phyloP scores from a whole-genome alignment of 768 basidiomycete genomes.

The Glaciozyma antarctica region DNA sequence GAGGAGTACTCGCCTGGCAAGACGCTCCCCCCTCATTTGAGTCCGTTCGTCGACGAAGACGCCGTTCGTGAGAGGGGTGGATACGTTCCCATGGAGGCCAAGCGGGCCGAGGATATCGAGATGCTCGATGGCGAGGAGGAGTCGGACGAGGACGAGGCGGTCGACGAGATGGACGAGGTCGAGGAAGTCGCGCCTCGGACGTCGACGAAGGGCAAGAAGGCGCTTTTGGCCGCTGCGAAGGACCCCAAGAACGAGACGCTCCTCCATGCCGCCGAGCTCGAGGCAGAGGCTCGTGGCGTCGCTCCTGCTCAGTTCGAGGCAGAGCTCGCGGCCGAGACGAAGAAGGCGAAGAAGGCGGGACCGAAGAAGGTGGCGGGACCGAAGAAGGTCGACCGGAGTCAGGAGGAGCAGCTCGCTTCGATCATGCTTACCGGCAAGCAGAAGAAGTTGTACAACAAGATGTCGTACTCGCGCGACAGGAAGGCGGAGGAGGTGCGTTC shows the following conservation, averaged over 20 bases:
- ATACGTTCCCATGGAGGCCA: slow-evolving; percentile 52
- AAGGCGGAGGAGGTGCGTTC: slow-evolving; percentile 42
- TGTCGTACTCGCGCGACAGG: slow-evolving; percentile 42
- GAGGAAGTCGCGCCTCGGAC: slow-evolving; percentile 39
- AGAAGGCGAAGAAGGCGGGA: slow-evolving; percentile 32
- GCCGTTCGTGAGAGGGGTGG: slow-evolving; percentile 37
- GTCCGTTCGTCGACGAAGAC: slow-evolving; percentile 78
- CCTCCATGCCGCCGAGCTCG: slow-evolving; percentile 76
- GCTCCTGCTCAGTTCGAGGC: slow-evolving; percentile 39
- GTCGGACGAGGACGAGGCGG: slow-evolving; percentile 37
- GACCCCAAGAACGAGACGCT: slow-evolving; percentile 55
- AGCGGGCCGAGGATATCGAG: slow-evolving; percentile 38
- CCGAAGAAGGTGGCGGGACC: slow-evolving; percentile 18
- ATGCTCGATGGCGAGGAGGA: slow-evolving; percentile 39
- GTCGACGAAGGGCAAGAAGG: slow-evolving; percentile 30
- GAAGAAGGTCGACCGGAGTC: slow-evolving; percentile 21
- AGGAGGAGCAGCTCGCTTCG: slow-evolving; percentile 43
- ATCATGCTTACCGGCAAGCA: slow-evolving; percentile 44
- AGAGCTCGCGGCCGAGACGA: slow-evolving; percentile 40
- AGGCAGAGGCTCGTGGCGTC: slow-evolving; percentile 55
- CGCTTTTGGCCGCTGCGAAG: slow-evolving; percentile 39
- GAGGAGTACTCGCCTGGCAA: slow-evolving; percentile 77
- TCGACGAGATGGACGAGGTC: slow-evolving; percentile 38
- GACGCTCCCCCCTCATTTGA: slow-evolving; percentile 83
- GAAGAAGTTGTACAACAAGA: slow-evolving; percentile 45